These are phyloP conservation scores for Pseudozyma pruni DNA, from an alignment of 1,284 basidiomycete genomes.

Conservation along the genomic window DNA sequence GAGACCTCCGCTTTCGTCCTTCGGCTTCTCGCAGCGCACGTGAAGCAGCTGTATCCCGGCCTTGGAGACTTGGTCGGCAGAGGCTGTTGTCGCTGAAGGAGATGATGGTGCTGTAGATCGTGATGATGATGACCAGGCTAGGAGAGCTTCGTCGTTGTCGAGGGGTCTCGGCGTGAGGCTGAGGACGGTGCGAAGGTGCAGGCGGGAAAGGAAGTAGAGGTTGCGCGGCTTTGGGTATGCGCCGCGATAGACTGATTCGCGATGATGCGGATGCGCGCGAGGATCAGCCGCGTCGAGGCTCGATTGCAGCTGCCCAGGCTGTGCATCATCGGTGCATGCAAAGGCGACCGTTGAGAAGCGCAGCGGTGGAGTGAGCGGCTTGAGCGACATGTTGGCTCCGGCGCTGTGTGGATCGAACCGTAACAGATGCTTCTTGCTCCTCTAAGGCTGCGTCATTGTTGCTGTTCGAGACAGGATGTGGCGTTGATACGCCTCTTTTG, in stretches of 20 bases:
- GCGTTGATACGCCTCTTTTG: too few relatives aligned
- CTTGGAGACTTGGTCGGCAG: conserved; percentile 7
- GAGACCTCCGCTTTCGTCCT: conserved; percentile 63
- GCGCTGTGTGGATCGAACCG: background rate
- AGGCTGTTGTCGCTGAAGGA: background rate
- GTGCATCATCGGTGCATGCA: conserved; percentile 14
- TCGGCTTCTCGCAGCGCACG: conserved; percentile 62
- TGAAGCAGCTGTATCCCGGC: conserved; percentile 49
- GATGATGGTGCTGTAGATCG: conserved; percentile 1
- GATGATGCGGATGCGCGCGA: conserved; percentile 32
- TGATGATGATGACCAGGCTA: conserved; percentile 42
- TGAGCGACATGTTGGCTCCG: conserved; percentile 29
- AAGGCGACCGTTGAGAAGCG: conserved; percentile 60
- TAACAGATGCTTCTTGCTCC: background rate
- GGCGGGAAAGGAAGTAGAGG: conserved; percentile 58
- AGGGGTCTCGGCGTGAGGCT: conserved; percentile 64
- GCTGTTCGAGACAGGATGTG: too few relatives aligned
- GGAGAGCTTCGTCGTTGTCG: conserved; percentile 46
- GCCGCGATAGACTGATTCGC: conserved; percentile 62
- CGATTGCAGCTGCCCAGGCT: conserved; percentile 2
- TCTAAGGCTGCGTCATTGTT: too few relatives aligned
- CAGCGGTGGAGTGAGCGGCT: conserved; percentile 57
- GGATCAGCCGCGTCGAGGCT: background rate
- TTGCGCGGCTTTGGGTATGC: conserved; percentile 63
- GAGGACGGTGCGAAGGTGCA: conserved; percentile 61